Conservation (phyloP, 208 protist genomes). For the Lotmaria passim region DNA sequence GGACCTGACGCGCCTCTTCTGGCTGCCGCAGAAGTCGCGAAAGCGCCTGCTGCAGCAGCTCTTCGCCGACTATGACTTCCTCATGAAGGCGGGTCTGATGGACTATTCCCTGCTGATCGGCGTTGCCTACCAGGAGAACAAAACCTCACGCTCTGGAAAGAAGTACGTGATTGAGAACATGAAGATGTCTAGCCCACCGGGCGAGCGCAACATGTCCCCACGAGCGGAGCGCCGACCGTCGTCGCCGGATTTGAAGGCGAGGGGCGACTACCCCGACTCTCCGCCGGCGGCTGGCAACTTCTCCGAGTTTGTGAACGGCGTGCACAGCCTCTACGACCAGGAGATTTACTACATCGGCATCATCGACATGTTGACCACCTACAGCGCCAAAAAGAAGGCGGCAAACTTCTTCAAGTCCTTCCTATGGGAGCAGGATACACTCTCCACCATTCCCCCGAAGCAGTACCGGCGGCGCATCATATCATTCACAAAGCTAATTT, state of each 20-base stretch:
- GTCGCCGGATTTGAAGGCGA: not conserved
- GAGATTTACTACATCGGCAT: conserved; percentile 90
- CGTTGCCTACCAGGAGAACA: conserved; percentile 74
- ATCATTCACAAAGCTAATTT: conserved; percentile 72
- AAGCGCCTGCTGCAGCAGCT: conserved; percentile 59
- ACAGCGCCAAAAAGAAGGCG: conserved; percentile 81
- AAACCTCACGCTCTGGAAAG: conserved; percentile 44
- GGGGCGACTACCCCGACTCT: not conserved
- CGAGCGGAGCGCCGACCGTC: conserved; percentile 29
- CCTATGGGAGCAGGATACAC: conserved; percentile 69
- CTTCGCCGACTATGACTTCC: conserved; percentile 67
- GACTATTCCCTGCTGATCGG: conserved; percentile 90
- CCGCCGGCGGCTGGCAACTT: conserved; percentile 3
- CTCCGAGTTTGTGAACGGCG: conserved; percentile 52
- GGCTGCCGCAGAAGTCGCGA: conserved; percentile 51
- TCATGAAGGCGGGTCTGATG: conserved; percentile 64
- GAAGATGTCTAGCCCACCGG: conserved; percentile 25
- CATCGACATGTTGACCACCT: conserved; percentile 87
- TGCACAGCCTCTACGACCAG: conserved; percentile 70
- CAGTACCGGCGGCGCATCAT: conserved; percentile 66
- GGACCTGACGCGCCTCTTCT: conserved; percentile 83
- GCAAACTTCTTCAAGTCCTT: conserved; percentile 91
- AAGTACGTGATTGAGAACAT: conserved; percentile 55
- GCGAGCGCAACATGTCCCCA: not conserved
- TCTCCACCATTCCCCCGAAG: conserved; percentile 82